Evolutionary conservation across 441 rosid species (phyloP), one percentile per base, ranked within the genome.

Genomic region (Viola pubescens): DNA sequence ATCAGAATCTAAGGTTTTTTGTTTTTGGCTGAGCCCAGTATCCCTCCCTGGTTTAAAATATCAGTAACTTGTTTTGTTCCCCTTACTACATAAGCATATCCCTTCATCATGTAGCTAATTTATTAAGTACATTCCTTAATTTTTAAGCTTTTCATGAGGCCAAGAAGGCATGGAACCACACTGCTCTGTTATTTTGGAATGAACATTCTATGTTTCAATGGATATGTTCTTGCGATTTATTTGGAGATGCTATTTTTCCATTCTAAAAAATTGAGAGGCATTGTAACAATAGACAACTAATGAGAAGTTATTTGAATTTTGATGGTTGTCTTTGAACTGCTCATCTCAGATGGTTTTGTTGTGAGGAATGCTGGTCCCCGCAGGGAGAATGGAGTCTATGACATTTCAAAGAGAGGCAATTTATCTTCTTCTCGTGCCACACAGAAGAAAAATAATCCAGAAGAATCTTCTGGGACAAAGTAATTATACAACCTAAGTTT

Each of bases 381-480:
- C 59, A 79, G 79, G 62, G 77, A 85, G 79, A 87, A 70, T 73
- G 86, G 83, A 67, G 60, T 56, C 63, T 68, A 59, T 72, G 71
- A 65, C 65, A 65, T 53, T 11, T 40, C 54, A 51, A 77, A 73
- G 48, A 73, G 83, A 69, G 74, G 78, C 54, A 57, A 77, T 53
- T 43, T 63, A 53, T 65, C 52, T 40, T 58, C 77, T 37, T 50
- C 44, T 4, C 68, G 66, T 48, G 52, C 58, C 59, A 52, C 59
- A 19, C 81, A 59, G 72, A 78, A 73, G 78, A 75, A 61, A 45
- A 82, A 74, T 67, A 71, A 65, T 59, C 55, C 54, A 51, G 56
- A 77, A 26, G 70, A 55, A 49, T 53, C 73, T 59, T 75, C 63
- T 66, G 73, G 44, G 54, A 72, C 59, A 54, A 84, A 74, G 96